phyloP scores from a whole-genome alignment of 2,329 filamentous ascomycete genomes.

The Claviceps lovelessii region DNA sequence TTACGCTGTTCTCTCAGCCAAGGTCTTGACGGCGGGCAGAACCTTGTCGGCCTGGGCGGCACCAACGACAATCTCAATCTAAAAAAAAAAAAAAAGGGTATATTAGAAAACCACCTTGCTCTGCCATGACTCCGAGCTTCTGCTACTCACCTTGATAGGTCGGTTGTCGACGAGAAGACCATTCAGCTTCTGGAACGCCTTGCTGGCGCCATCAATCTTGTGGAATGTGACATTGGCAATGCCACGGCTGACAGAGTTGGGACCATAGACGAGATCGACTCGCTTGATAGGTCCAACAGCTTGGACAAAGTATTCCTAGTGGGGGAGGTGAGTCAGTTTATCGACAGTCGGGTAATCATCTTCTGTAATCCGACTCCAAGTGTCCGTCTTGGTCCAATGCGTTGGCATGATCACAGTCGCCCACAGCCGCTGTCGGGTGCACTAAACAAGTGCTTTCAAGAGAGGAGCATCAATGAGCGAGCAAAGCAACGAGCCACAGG shows the following conservation, averaged over 20 bases:
- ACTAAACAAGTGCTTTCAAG: not conserved
- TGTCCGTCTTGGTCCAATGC: constrained; percentile 15
- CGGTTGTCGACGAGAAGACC: constrained; percentile 79
- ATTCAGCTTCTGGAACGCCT: constrained; percentile 73
- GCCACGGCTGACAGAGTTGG: constrained; percentile 80
- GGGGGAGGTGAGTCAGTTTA: constrained; percentile 54
- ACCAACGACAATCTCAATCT: constrained; percentile 86
- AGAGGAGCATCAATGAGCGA: constrained; percentile 2
- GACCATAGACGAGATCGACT: constrained; percentile 84
- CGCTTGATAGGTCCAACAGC: constrained; percentile 82
- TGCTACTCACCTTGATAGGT: constrained; percentile 63
- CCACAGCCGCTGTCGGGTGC: not conserved
- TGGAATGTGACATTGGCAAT: constrained; percentile 80
- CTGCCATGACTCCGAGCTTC: not conserved
- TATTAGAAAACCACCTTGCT: not conserved
- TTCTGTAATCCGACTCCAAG: constrained; percentile 13
- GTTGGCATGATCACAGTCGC: constrained; percentile 3
- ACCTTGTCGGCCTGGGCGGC: constrained; percentile 57
- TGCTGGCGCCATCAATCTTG: constrained; percentile 66
- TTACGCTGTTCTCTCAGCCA: constrained; percentile 69
- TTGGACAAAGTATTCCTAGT: constrained; percentile 90
- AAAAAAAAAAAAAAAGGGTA: not conserved
- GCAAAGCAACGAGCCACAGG: constrained; percentile 7
- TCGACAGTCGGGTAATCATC: constrained; percentile 17
- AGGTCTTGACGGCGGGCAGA: constrained; percentile 49